These are phyloP conservation scores for Chlorella sp. DNA, from an alignment of 139 green algal species.

Conservation along the genomic window DNA sequence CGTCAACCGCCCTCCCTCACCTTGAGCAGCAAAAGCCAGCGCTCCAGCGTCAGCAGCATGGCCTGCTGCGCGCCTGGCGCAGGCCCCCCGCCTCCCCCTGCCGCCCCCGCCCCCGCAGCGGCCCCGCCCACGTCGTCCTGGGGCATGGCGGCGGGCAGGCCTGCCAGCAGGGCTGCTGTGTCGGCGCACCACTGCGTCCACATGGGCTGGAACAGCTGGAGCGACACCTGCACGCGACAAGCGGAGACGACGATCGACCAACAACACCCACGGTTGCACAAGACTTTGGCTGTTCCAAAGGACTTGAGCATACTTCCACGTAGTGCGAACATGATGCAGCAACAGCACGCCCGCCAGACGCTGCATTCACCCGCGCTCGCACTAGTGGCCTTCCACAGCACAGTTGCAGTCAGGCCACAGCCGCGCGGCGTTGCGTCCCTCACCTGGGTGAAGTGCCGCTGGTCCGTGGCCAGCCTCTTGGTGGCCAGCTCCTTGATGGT, in stretches of 20 bases:
- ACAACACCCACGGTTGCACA: no score
- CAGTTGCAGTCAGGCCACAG: no score
- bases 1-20: conserved; percentile 10
- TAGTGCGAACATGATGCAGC: no score
- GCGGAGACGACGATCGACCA: no score
- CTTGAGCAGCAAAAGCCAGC: conserved; percentile 89
- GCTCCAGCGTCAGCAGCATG: conserved; percentile 60
- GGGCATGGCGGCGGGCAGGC: not conserved
- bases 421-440: not conserved
- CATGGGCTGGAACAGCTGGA: not conserved
- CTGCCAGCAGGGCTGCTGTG: not conserved
- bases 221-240: not conserved
- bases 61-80: not conserved
- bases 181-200: conserved; percentile 2
- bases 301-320: no score
- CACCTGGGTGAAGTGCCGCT: conserved; percentile 79
- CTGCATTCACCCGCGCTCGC: no score
- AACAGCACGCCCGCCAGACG: no score
- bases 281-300: no score
- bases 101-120: no score
- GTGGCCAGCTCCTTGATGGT: conserved; percentile 92
- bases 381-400: no score
- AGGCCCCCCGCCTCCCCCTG: no score
- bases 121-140: no score
- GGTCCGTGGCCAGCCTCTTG: conserved; percentile 81